A percentile compares a stretch with the other conserved stretches of the same genome.
These are phyloP conservation scores for Eragrostis curvula DNA, from an alignment of 176 grass and related monocot species.

Conservation along the genomic window DNA sequence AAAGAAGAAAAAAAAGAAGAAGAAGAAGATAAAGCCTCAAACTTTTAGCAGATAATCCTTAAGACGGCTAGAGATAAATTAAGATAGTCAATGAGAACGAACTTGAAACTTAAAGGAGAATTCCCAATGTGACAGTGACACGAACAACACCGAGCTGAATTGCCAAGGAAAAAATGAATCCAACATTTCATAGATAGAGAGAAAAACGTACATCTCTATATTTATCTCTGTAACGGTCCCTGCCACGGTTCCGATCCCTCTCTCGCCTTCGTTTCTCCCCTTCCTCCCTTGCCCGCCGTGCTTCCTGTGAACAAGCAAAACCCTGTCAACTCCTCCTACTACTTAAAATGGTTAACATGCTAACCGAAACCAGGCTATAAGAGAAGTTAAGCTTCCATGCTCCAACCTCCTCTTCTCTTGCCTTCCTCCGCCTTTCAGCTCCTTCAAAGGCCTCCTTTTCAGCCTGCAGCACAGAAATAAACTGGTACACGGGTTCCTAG, in stretches of 20 bases:
- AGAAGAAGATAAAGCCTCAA: background rate
- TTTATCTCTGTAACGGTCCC: constrained; percentile 69
- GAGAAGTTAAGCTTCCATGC: constrained; percentile 7
- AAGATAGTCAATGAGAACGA: background rate
- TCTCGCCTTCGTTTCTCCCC: constrained; percentile 78
- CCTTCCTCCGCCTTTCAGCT: constrained; percentile 78
- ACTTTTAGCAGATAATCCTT: background rate
- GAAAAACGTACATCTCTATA: constrained; percentile 52
- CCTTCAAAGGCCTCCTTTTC: constrained; percentile 92
- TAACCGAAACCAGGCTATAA: background rate
- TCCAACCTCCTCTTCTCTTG: constrained; percentile 85
- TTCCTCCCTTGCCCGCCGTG: constrained; percentile 72
- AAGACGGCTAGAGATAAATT: background rate
- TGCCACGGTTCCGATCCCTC: constrained; percentile 65
- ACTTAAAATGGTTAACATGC: background rate
- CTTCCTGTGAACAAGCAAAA: constrained; percentile 59
- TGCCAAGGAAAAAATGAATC: background rate
- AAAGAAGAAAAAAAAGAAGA: too few relatives aligned
- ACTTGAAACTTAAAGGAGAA: background rate
- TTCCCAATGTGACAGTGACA: background rate
- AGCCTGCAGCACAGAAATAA: constrained; percentile 53
- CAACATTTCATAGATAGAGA: background rate
- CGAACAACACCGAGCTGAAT: background rate
- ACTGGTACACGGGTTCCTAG: background rate
- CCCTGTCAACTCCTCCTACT: background rate